Evolutionary conservation across 352 stramenopile genomes (phyloP).

Genomic region (Phytophthora lateralis): DNA sequence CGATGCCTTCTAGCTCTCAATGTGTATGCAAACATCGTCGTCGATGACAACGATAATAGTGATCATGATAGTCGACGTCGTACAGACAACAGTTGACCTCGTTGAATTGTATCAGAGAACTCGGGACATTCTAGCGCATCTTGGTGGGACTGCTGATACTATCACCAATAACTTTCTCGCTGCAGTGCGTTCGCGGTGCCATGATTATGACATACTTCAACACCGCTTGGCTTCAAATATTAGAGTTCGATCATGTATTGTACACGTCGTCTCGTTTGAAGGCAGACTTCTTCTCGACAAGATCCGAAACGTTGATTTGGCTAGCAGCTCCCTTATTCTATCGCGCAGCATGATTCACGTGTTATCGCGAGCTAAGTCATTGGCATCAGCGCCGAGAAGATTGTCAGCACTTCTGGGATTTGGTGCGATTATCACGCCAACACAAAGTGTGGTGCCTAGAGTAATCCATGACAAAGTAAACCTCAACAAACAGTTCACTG

Average conservation of each 20-base stretch:
- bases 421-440: background rate
- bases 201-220: background rate
- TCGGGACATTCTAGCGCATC: background rate
- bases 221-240: background rate
- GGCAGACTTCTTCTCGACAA: background rate
- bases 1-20: constrained; percentile 12
- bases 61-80: constrained; percentile 3
- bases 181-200: background rate
- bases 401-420: background rate
- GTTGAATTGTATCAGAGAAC: constrained; percentile 7
- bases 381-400: background rate
- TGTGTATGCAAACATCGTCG: constrained; percentile 9
- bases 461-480: background rate
- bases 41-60: constrained; percentile 5
- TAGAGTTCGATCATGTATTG: constrained; percentile 15
- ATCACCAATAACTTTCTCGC: background rate
- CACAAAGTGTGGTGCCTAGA: background rate
- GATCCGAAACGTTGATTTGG: background rate
- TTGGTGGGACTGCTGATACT: background rate
- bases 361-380: background rate
- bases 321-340: background rate
- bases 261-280: constrained; percentile 6
- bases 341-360: constrained; percentile 2
- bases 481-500: background rate
- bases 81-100: constrained; percentile 10